Percentiles rank a stretch among this genome's conserved stretches.
These are phyloP conservation scores for Prunus dulcis DNA, from an alignment of 306 rosid genomes.

Conservation along the genomic window DNA sequence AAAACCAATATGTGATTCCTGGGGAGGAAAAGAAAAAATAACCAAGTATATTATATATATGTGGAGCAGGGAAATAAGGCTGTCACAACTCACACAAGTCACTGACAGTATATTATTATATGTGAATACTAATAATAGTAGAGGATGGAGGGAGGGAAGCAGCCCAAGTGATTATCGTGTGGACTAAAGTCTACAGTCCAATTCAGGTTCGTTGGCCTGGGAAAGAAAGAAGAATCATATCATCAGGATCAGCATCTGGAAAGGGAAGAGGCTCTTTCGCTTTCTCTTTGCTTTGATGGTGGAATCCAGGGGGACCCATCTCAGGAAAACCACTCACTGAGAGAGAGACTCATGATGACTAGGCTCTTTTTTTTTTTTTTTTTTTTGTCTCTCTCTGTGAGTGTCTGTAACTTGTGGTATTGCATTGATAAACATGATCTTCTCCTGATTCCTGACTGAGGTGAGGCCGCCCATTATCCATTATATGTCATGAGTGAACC, in stretches of 20 bases:
- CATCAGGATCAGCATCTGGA: too few relatives aligned
- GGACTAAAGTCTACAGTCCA: background rate
- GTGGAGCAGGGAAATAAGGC: background rate
- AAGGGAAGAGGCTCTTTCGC: too few relatives aligned
- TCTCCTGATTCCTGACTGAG: background rate
- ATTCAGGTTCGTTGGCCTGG: background rate
- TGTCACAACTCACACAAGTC: background rate
- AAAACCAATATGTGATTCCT: background rate
- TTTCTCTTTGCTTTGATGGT: background rate
- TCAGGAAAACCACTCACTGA: background rate
- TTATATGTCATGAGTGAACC: accelerated
- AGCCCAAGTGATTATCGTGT: background rate
- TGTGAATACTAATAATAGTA: too few relatives aligned
- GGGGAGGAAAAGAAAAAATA: background rate
- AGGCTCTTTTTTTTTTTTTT: too few relatives aligned
- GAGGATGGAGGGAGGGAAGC: background rate
- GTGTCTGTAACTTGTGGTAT: background rate
- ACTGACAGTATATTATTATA: too few relatives aligned
- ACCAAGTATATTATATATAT: background rate
- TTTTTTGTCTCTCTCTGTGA: too few relatives aligned
- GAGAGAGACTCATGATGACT: too few relatives aligned
- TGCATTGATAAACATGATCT: conserved; percentile 14
- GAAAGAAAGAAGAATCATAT: too few relatives aligned
- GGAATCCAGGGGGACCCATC: background rate
- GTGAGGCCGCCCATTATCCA: background rate